A percentile compares a stretch with the other conserved stretches of the same genome.
Conservation (phyloP, 345 rosid species). For the Combretum micranthum region DNA sequence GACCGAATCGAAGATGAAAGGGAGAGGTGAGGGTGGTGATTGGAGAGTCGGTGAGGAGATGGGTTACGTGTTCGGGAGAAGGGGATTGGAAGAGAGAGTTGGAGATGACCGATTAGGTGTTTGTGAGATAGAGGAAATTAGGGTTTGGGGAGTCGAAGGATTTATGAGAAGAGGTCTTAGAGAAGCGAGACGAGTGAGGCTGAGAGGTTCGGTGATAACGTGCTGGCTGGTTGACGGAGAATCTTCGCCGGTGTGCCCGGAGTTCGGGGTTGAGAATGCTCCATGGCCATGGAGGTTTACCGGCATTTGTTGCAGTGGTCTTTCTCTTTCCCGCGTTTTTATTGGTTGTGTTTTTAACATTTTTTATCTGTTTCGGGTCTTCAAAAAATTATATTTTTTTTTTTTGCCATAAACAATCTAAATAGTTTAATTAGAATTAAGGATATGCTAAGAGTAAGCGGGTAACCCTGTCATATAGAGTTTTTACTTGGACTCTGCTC, state of each 20-base stretch:
- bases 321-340: too few species aligned
- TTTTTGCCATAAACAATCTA: too few species aligned
- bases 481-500: too few species aligned
- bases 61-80: constrained; percentile 43
- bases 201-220: constrained; percentile 16
- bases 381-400: too few species aligned
- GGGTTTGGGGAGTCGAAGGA: constrained; percentile 43
- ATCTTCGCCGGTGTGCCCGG: background rate
- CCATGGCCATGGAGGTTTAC: too few species aligned
- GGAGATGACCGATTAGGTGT: constrained; percentile 51
- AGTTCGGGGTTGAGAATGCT: background rate
- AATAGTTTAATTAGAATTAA: too few species aligned
- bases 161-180: constrained; percentile 56
- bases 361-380: too few species aligned
- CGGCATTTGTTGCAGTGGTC: too few species aligned
- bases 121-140: constrained; percentile 44
- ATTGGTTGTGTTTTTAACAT: too few species aligned
- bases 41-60: constrained; percentile 57
- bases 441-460: too few species aligned
- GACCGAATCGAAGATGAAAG: constrained; percentile 24
- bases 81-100: constrained; percentile 22
- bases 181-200: constrained; percentile 42
- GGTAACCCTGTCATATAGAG: too few species aligned
- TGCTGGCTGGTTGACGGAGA: constrained; percentile 8
- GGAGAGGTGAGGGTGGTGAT: constrained; percentile 33